Base-by-base conservation (phyloP, 495 filamentous ascomycete species). In the Tuber umbilicatum region DNA sequence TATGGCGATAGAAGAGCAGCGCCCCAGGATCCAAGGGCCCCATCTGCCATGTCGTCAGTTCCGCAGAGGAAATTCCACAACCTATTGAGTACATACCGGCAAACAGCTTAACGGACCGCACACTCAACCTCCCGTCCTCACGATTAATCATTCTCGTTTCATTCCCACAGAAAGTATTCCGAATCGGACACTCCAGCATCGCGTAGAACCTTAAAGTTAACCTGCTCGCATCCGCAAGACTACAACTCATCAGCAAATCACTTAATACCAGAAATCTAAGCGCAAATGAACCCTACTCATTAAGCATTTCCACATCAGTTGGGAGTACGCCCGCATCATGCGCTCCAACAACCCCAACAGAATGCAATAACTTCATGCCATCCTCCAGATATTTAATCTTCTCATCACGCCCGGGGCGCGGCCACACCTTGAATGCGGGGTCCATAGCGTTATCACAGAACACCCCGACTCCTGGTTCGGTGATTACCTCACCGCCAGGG, bases 371-470 rank as follows among this genome's bases (percentile, higher is more conserved):
- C 40, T 70, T 81, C 86, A 89, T 89, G 7, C 89, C 89, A 6
- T 84, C 85, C 69, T 84, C 83, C 68, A 90, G 71, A 72, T 85
- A 89, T 69, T 80, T 74, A 39, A 80, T 83, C 73, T 87, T 89
- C 73, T 85, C 84, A 21, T 83, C 83, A 6, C 76, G 77, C 64
- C 84, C 83, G 1, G 88, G 89, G 72, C 85, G 85, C 2, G 88
- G 88, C 85, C 87, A 89, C 21, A 87, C 71, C 16, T 83, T 80
- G 68, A 83, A 82, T 27, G 90, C 85, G 37, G 89, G 82, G 71
- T 90, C 89, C 85, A 91, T 90, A 2, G 89, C 88, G 80, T 91
- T 91, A 79, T 91, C 89, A 78, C 89, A 91, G 79, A 91, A 90
- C 16, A 91, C 89, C n/a, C 89, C 89, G 78, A 83, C 84, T 1